phyloP scores from a whole-genome alignment of 495 filamentous ascomycete genomes.

The Tuber aestivum region DNA sequence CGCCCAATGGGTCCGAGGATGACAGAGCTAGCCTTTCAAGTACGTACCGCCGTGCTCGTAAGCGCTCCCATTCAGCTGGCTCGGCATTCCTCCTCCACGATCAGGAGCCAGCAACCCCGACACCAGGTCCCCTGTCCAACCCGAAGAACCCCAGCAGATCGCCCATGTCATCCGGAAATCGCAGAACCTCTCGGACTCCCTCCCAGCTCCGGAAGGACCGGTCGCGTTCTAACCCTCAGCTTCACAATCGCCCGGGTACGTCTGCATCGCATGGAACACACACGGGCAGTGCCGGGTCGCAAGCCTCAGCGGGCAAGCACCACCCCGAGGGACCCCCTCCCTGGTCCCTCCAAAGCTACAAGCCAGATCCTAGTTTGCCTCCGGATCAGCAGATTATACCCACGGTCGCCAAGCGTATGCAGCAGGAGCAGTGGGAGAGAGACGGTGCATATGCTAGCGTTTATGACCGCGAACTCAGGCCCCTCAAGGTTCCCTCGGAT shows the following conservation, averaged over 20 bases:
- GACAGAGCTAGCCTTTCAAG: conserved; percentile 52
- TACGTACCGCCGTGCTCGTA: conserved; percentile 53
- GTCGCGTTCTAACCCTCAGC: conserved; percentile 43
- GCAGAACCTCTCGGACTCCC: conserved; percentile 41
- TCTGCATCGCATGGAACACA: conserved; percentile 54
- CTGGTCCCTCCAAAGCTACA: conserved; percentile 91
- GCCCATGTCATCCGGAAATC: conserved; percentile 16
- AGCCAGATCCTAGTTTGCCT: conserved; percentile 87
- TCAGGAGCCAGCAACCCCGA: conserved; percentile 46
- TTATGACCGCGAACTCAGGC: conserved; percentile 77
- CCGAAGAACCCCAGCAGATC: conserved; percentile 43
- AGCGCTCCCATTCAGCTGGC: conserved; percentile 65
- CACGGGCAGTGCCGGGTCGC: conserved; percentile 53
- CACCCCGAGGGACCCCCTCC: conserved; percentile 91
- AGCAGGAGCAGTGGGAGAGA: conserved; percentile 91
- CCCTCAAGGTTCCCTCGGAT: conserved; percentile 52
- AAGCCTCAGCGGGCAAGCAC: conserved; percentile 51
- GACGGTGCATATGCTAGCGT: conserved; percentile 75
- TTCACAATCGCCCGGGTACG: conserved; percentile 47
- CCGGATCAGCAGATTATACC: conserved; percentile 93
- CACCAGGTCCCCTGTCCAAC: conserved; percentile 39
- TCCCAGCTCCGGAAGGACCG: conserved; percentile 45
- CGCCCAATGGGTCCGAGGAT: conserved; percentile 55
- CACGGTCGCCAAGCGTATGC: conserved; percentile 82
- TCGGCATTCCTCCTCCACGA: conserved; percentile 54